These are phyloP conservation scores for Allomyces javanicus DNA, from an alignment of 192 early-diverging fungal genomes.

Conservation along the genomic window DNA sequence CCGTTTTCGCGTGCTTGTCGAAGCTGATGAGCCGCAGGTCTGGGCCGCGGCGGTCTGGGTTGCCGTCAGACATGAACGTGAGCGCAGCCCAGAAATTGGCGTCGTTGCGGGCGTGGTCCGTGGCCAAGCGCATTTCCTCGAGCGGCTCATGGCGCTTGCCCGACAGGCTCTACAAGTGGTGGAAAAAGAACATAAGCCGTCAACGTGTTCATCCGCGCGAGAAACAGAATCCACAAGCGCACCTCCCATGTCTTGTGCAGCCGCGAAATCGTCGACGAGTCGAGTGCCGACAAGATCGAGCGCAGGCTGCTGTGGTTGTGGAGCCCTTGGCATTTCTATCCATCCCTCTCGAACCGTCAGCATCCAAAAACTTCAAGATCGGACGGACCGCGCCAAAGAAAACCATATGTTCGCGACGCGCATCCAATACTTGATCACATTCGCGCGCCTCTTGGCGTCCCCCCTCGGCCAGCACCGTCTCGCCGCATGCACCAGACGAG, in stretches of 20 bases:
- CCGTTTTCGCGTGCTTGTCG: slow-evolving; percentile 47
- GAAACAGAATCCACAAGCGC: too few relatives aligned
- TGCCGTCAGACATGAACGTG: slow-evolving; percentile 25
- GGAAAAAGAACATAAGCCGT: too few relatives aligned
- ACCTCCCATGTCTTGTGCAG: slow-evolving; percentile 28
- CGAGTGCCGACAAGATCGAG: slow-evolving; percentile 21
- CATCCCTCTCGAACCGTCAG: too few relatives aligned
- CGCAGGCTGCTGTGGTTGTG: slow-evolving; percentile 26
- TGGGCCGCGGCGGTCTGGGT: slow-evolving; percentile 11
- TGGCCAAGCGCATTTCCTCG: slow-evolving; percentile 9
- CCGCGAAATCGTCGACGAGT: slow-evolving; percentile 24
- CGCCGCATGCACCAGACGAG: slow-evolving; percentile 4
- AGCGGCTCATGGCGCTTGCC: slow-evolving; percentile 12
- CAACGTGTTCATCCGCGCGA: too few relatives aligned
- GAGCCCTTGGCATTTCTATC: slow-evolving; percentile 12
- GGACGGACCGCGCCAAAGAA: too few relatives aligned
- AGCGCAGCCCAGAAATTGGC: slow-evolving; percentile 15
- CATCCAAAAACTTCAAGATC: too few relatives aligned
- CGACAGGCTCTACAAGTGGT: slow-evolving; percentile 3
- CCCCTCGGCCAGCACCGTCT: slow-evolving; percentile 56
- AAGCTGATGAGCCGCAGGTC: slow-evolving; percentile 46
- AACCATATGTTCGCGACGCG: slow-evolving; percentile 25
- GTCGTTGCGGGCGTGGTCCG: slow-evolving; percentile 19
- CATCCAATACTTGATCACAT: slow-evolving; percentile 66
- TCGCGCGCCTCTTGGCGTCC: slow-evolving; percentile 58